These are phyloP conservation scores for Chaetomium sp. DNA, from an alignment of 2,329 filamentous ascomycete genomes.

Conservation along the genomic window DNA sequence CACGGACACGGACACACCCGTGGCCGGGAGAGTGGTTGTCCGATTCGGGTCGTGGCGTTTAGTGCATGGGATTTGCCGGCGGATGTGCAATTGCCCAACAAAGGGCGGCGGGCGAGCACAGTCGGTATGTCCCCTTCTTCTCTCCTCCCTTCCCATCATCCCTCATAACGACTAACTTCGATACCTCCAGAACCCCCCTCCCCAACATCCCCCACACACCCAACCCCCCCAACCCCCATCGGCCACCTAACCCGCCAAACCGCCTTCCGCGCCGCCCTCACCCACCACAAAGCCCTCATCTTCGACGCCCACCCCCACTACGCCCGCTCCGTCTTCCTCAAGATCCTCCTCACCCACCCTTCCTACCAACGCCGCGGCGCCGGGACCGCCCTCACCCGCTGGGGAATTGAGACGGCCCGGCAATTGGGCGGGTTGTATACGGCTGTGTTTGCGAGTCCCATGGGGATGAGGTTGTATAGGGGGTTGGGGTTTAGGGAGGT, in stretches of 20 bases:
- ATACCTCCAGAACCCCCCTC: slow-evolving; percentile 11
- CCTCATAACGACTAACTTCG: too few species aligned
- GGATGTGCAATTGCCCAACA: not conserved
- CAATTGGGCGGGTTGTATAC: slow-evolving; percentile 13
- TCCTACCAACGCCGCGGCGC: slow-evolving; percentile 21
- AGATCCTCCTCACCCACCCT: slow-evolving; percentile 22
- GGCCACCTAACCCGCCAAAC: slow-evolving; percentile 17
- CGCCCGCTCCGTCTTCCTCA: slow-evolving; percentile 22
- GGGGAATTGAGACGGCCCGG: slow-evolving; percentile 20
- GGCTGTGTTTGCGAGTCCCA: slow-evolving; percentile 24
- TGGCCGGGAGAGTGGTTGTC: too few species aligned
- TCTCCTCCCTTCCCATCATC: not conserved
- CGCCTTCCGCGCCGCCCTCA: slow-evolving; percentile 18
- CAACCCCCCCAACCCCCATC: slow-evolving; percentile 15
- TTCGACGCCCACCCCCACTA: slow-evolving; percentile 17
- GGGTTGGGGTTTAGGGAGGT: slow-evolving; percentile 23
- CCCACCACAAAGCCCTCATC: slow-evolving; percentile 12
- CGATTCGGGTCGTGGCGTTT: slow-evolving; percentile 20
- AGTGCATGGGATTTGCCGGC: slow-evolving; percentile 20
- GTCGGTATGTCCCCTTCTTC: slow-evolving; percentile 1
- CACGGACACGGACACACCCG: too few species aligned
- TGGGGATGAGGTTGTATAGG: slow-evolving; percentile 20
- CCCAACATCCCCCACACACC: slow-evolving; percentile 11
- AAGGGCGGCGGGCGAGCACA: not conserved
- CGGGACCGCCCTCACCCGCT: slow-evolving; percentile 17